Evolutionary conservation across 495 filamentous ascomycete genomes (phyloP).

Genomic region (Podospora australis): DNA sequence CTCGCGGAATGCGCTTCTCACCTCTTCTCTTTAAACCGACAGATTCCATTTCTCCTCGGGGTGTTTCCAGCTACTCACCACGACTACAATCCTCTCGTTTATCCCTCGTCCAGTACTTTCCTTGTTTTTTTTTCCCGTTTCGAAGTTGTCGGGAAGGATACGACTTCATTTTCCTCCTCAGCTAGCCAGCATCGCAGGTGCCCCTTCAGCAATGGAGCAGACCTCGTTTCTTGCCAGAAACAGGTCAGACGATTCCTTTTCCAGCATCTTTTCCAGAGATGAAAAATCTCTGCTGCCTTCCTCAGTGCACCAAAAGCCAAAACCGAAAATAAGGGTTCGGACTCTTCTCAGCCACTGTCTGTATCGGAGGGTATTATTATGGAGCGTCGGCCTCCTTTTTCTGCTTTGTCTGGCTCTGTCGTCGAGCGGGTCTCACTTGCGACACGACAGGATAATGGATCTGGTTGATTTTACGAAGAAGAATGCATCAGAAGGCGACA

Average conservation of each 20-base stretch:
- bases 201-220: background rate
- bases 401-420: background rate
- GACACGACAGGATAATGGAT: background rate
- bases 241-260: background rate
- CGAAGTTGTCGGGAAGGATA: too few species aligned
- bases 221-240: background rate
- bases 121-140: too few species aligned
- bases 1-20: background rate
- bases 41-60: background rate
- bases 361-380: slow-evolving; percentile 3
- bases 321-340: slow-evolving; percentile 1
- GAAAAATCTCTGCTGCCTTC: background rate
- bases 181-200: background rate
- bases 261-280: slow-evolving; percentile 1
- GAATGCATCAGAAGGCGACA: too few species aligned
- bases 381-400: background rate
- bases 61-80: background rate
- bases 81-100: too few species aligned
- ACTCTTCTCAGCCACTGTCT: slow-evolving; percentile 1
- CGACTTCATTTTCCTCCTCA: too few species aligned
- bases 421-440: background rate
- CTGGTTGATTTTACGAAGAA: background rate
- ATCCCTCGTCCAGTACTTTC: too few species aligned
- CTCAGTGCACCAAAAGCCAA: background rate
- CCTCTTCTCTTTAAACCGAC: background rate